Percentiles rank a stretch among this genome's conserved stretches.
Conservation (phyloP, 352 stramenopile species). For the Aphanomyces astaci region DNA sequence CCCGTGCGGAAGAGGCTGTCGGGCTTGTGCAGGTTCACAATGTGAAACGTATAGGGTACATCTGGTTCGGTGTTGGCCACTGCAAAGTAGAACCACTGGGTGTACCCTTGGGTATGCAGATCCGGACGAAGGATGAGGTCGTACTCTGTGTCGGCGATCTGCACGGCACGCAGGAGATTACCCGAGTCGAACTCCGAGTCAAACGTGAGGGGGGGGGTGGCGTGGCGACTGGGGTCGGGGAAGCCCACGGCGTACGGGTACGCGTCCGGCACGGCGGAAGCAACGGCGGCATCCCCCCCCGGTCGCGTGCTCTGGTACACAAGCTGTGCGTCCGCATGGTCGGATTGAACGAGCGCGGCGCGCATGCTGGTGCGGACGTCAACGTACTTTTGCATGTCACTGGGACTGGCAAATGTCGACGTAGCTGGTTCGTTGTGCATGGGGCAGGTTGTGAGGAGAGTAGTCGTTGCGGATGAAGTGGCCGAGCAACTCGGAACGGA, state of each 20-base stretch:
- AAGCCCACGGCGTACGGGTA: slow-evolving; percentile 36
- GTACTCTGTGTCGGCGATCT: slow-evolving; percentile 81
- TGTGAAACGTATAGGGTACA: slow-evolving; percentile 79
- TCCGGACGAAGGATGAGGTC: slow-evolving; percentile 85
- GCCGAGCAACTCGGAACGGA: not conserved
- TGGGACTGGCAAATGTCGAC: slow-evolving; percentile 8
- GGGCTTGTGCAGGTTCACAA: slow-evolving; percentile 90
- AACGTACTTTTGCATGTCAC: slow-evolving; percentile 12
- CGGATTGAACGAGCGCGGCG: slow-evolving; percentile 25
- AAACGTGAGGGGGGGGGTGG: slow-evolving; percentile 60
- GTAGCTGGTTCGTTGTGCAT: slow-evolving; percentile 9
- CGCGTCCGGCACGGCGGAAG: slow-evolving; percentile 22
- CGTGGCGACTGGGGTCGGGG: slow-evolving; percentile 22
- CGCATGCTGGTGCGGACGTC: not conserved
- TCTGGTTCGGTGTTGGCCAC: slow-evolving; percentile 59
- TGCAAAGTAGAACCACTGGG: slow-evolving; percentile 94
- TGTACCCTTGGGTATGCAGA: slow-evolving; percentile 72
- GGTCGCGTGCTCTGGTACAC: slow-evolving; percentile 21
- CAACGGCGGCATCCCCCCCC: not conserved
- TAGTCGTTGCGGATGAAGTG: not conserved
- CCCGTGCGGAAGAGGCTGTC: slow-evolving; percentile 88
- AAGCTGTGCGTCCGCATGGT: slow-evolving; percentile 19
- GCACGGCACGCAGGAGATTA: slow-evolving; percentile 81
- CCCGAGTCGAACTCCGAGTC: slow-evolving; percentile 90
- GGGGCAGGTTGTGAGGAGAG: slow-evolving; percentile 12